phyloP scores from a whole-genome alignment of 805 yeast genomes.

The Candida anglica region DNA sequence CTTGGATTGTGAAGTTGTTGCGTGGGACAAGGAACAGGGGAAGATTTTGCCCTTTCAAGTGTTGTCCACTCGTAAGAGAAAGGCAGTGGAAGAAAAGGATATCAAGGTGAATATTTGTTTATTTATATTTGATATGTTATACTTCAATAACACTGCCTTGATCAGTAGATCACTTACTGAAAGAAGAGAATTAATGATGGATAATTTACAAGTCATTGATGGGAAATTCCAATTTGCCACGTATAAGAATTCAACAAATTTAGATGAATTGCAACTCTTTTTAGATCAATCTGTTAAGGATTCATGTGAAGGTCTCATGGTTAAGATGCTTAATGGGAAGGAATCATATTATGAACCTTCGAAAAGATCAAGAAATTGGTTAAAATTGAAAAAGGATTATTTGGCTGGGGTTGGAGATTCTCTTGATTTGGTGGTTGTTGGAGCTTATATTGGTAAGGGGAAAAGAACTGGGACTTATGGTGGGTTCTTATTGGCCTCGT shows the following conservation, averaged over 20 bases:
- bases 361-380: slow-evolving; percentile 92
- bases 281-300: slow-evolving; percentile 86
- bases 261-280: slow-evolving; percentile 74
- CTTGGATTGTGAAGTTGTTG: slow-evolving; percentile 95
- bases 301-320: slow-evolving; percentile 95
- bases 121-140: slow-evolving; percentile 86
- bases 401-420: slow-evolving; percentile 96
- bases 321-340: slow-evolving; percentile 75
- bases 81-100: slow-evolving; percentile 83
- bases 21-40: slow-evolving; percentile 79
- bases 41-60: slow-evolving; percentile 93
- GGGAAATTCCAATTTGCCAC: slow-evolving; percentile 86
- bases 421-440: slow-evolving; percentile 85
- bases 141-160: slow-evolving; percentile 67
- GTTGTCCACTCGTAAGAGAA: slow-evolving; percentile 87
- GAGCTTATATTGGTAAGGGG: slow-evolving; percentile 92
- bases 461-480: slow-evolving; percentile 95
- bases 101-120: slow-evolving; percentile 89
- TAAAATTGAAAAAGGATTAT: slow-evolving; percentile 92
- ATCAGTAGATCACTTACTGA: slow-evolving; percentile 64
- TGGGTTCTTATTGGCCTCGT: slow-evolving; percentile 87
- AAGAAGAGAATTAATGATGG: slow-evolving; percentile 59
- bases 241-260: slow-evolving; percentile 61
- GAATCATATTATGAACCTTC: slow-evolving; percentile 92
- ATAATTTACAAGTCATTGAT: slow-evolving; percentile 53